phyloP scores from a whole-genome alignment of 176 grass and related monocot species.

The Themeda triandra region DNA sequence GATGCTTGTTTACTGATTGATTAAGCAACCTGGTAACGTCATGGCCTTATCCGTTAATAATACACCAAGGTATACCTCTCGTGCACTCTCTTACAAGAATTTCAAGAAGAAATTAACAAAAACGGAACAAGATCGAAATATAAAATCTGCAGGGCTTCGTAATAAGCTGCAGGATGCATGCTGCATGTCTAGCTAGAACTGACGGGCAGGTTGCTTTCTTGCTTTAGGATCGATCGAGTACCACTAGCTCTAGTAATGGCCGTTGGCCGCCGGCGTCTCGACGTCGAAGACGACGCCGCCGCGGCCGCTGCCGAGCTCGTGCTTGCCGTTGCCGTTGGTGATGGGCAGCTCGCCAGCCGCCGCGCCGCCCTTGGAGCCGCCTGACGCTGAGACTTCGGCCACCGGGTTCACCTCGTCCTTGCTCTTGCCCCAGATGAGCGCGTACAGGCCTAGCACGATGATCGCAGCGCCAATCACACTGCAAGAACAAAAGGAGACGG shows the following conservation, averaged over 20 bases:
- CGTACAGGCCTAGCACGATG: constrained; percentile 85
- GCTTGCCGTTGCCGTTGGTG: constrained; percentile 39
- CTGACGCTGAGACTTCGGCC: constrained; percentile 2
- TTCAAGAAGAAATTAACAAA: constrained; percentile 1
- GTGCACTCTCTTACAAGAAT: constrained; percentile 3
- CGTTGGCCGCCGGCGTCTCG: constrained; percentile 41
- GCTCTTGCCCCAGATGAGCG: constrained; percentile 89
- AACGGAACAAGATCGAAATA: neutral
- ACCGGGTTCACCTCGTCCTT: constrained; percentile 47
- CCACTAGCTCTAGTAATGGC: neutral
- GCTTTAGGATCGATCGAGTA: neutral
- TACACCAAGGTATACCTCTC: no score
- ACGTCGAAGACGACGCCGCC: constrained; percentile 33
- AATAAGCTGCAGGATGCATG: no score
- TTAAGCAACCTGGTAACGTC: constrained; percentile 17
- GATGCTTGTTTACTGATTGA: neutral
- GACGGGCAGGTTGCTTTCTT: neutral
- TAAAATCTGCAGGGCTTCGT: no score
- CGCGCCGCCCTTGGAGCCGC: constrained; percentile 21
- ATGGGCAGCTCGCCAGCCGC: constrained; percentile 44
- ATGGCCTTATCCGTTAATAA: constrained; percentile 45
- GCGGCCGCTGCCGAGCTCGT: constrained; percentile 5
- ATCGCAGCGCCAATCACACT: constrained; percentile 86
- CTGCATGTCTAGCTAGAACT: neutral
- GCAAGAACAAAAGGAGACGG: neutral